A percentile compares a stretch with the other conserved stretches of the same genome.
Conservation (phyloP, 2,329 filamentous ascomycete genomes). For the Penicillium brasilianum region DNA sequence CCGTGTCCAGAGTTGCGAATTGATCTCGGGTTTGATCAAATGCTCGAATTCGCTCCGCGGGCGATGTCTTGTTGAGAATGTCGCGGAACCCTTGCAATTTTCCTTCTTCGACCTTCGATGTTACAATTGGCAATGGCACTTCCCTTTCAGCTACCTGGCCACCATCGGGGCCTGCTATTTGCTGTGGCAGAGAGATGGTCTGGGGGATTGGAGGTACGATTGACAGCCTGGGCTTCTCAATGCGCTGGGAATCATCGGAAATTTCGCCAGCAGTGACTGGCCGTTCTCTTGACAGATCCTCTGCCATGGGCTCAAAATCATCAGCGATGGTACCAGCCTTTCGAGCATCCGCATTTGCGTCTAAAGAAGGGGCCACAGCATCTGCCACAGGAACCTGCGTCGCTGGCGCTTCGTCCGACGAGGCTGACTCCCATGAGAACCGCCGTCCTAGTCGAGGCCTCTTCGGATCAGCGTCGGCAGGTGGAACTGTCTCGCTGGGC, state of each 20-base stretch:
- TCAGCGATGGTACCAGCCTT: constrained; percentile 27
- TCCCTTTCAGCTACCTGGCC: constrained; percentile 17
- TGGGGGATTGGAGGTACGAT: constrained; percentile 36
- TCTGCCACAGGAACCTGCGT: constrained; percentile 23
- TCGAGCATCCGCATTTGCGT: constrained; percentile 26
- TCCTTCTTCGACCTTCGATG: constrained; percentile 32
- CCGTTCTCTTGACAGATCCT: constrained; percentile 13
- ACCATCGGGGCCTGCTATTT: constrained; percentile 19
- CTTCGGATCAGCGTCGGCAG: constrained; percentile 18
- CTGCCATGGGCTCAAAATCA: neutral
- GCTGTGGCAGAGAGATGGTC: constrained; percentile 21
- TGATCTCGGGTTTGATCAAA: constrained; percentile 74
- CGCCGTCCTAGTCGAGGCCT: constrained; percentile 42
- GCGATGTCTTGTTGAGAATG: constrained; percentile 71
- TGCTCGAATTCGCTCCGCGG: constrained; percentile 71
- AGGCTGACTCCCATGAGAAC: constrained; percentile 52
- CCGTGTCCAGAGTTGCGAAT: constrained; percentile 74
- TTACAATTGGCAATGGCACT: constrained; percentile 18
- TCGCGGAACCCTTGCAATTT: constrained; percentile 71
- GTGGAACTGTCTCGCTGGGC: constrained; percentile 11
- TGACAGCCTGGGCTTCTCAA: constrained; percentile 39
- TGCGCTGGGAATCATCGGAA: constrained; percentile 16
- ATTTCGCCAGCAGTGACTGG: constrained; percentile 15
- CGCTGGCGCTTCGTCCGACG: constrained; percentile 24
- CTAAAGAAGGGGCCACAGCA: constrained; percentile 19